Evolutionary conservation across 257 asterid genomes (phyloP).

Genomic region (Gentiana straminea): DNA sequence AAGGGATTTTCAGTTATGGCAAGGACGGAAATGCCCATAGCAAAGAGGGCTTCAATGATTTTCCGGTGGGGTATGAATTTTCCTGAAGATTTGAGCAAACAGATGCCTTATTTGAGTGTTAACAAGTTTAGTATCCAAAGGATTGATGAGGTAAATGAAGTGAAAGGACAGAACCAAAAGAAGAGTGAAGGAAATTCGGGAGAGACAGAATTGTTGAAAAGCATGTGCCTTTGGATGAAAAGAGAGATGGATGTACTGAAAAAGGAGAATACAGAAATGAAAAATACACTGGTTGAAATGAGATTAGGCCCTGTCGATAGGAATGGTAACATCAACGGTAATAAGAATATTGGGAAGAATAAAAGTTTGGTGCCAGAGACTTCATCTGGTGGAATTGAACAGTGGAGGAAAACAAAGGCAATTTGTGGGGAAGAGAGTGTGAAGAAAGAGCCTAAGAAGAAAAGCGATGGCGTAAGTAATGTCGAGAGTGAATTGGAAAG

Average conservation of each 20-base stretch:
- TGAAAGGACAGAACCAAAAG: constrained; percentile 21
- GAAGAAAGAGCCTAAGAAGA: constrained; percentile 44
- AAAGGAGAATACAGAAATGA: constrained; percentile 56
- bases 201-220: constrained; percentile 43
- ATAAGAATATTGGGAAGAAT: constrained; percentile 24
- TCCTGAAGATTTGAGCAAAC: constrained; percentile 34
- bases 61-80: constrained; percentile 67
- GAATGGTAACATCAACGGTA: constrained; percentile 14
- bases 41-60: constrained; percentile 34
- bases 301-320: constrained; percentile 21
- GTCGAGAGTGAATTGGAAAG: constrained; percentile 82
- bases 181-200: constrained; percentile 18
- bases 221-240: constrained; percentile 69
- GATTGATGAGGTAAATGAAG: constrained; percentile 35
- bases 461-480: constrained; percentile 24
- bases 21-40: constrained; percentile 49
- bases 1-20: constrained; percentile 52
- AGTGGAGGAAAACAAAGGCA: constrained; percentile 47
- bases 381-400: constrained; percentile 36
- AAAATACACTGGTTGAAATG: constrained; percentile 45
- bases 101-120: constrained; percentile 49
- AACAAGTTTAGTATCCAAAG: constrained; percentile 59
- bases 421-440: constrained; percentile 20
- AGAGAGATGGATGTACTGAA: constrained; percentile 55
- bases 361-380: constrained; percentile 22